Evolutionary conservation across 768 basidiomycete genomes (phyloP).

Genomic region (Botryobasidium botryosum): DNA sequence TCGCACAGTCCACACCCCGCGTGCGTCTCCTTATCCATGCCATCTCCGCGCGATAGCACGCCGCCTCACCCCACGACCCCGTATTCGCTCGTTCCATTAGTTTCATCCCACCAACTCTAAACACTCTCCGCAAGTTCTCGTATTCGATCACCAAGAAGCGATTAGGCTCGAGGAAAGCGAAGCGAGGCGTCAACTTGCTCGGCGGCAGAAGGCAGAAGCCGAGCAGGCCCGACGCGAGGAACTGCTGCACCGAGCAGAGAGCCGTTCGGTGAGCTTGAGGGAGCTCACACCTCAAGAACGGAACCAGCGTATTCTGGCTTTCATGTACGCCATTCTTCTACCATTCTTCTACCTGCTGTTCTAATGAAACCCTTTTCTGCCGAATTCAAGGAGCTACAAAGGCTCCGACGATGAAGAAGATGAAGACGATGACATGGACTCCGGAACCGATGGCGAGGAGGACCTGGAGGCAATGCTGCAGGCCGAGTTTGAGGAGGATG

Average conservation of each 20-base stretch:
- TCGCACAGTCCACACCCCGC: background rate
- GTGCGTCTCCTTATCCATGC: background rate
- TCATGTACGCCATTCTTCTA: background rate
- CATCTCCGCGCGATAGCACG: background rate
- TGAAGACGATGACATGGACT: background rate
- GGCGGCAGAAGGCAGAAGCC: no score
- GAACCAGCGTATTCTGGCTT: background rate
- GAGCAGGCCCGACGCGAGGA: no score
- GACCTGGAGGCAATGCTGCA: background rate
- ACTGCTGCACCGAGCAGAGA: background rate
- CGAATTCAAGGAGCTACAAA: background rate
- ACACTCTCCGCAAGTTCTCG: no score
- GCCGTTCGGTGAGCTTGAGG: background rate
- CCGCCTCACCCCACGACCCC: no score
- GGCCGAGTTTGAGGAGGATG: background rate
- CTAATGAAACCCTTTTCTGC: background rate
- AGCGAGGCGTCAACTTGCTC: background rate
- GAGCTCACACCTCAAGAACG: background rate
- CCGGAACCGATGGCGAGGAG: background rate
- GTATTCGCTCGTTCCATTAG: no score
- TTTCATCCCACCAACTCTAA: no score
- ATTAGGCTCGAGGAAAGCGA: background rate
- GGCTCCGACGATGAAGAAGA: background rate
- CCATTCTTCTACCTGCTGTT: background rate
- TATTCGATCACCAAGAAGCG: conserved; percentile 1